Conservation (phyloP, 108 stramenopile genomes). For the Heterococcus sp. region DNA sequence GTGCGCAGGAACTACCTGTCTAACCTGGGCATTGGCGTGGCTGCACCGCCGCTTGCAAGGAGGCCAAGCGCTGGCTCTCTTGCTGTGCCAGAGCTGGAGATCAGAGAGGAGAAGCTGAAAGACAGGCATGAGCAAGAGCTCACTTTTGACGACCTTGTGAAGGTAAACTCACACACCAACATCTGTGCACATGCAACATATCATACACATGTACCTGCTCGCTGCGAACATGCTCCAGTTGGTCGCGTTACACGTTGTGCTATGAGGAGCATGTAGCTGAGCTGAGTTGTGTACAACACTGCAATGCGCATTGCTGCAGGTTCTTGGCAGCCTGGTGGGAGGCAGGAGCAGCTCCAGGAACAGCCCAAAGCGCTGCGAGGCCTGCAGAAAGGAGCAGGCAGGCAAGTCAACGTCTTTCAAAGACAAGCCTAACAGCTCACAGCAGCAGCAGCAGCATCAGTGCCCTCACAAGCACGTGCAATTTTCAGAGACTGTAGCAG, state of each 20-base stretch:
- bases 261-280: too few relatives aligned
- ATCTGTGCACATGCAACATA: too few relatives aligned
- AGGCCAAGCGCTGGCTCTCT: conserved; percentile 4
- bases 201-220: too few relatives aligned
- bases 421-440: too few relatives aligned
- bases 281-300: too few relatives aligned
- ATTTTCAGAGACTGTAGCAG: conserved; percentile 3
- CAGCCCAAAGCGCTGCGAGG: not conserved
- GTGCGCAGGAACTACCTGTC: conserved; percentile 28
- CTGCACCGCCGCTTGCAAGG: conserved; percentile 9
- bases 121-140: conserved; percentile 32
- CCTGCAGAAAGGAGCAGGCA: not conserved
- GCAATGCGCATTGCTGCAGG: not conserved
- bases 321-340: not conserved
- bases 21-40: conserved; percentile 32
- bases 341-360: not conserved
- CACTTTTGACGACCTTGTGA: conserved; percentile 26
- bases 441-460: not conserved
- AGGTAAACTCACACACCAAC: conserved; percentile 37
- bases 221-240: too few relatives aligned
- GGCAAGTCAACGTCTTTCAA: not conserved
- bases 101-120: conserved; percentile 36
- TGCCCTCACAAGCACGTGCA: conserved; percentile 28
- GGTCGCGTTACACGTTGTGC: too few relatives aligned
- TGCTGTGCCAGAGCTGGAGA: conserved; percentile 22